Evolutionary conservation across 805 yeast species (phyloP).

Genomic region (Candida insectalens): DNA sequence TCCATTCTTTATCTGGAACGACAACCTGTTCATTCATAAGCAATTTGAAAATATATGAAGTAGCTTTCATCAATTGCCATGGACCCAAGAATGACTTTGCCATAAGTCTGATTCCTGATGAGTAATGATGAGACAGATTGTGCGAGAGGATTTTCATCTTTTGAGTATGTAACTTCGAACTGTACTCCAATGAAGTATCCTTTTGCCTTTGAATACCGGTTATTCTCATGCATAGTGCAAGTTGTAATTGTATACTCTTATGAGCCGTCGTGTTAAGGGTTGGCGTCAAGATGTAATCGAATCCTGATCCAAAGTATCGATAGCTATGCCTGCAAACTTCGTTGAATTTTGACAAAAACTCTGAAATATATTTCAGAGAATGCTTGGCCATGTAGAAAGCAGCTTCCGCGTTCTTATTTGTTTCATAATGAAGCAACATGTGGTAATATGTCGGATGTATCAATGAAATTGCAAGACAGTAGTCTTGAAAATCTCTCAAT

Average conservation of each 20-base stretch:
- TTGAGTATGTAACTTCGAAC: background rate
- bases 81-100: constrained; percentile 18
- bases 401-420: constrained; percentile 21
- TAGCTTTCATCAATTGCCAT: constrained; percentile 57
- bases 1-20: constrained; percentile 3
- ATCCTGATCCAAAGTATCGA: constrained; percentile 24
- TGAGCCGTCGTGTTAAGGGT: constrained; percentile 28
- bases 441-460: constrained; percentile 31
- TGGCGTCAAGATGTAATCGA: constrained; percentile 31
- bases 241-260: constrained; percentile 23
- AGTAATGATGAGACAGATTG: background rate
- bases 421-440: constrained; percentile 31
- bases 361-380: constrained; percentile 20
- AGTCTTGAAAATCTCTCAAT: constrained; percentile 14
- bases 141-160: background rate
- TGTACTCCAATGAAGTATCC: background rate
- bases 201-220: background rate
- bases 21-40: constrained; percentile 14
- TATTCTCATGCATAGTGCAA: background rate
- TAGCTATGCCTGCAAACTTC: constrained; percentile 23
- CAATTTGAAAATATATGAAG: constrained; percentile 29
- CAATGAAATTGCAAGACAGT: constrained; percentile 22
- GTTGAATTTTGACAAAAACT: constrained; percentile 28
- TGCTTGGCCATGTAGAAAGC: constrained; percentile 30
- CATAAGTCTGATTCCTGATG: background rate